Percentiles rank a stretch among this genome's conserved stretches.
Conservation (phyloP, 345 rosid species). For the Populus nigra region DNA sequence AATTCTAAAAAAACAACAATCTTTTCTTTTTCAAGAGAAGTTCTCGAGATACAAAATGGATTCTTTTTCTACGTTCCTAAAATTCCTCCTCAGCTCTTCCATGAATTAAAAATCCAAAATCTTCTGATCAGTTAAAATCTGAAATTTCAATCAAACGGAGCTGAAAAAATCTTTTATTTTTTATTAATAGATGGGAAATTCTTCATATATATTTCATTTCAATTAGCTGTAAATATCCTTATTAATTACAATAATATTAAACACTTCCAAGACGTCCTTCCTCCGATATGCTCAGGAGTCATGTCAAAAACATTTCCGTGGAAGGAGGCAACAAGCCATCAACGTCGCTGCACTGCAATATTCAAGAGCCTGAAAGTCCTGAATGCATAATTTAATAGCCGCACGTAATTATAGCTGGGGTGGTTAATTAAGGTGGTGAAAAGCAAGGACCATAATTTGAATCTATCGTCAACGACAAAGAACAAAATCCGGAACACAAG, state of each 20-base stretch:
- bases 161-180: no score
- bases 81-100: no score
- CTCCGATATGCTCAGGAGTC: not conserved
- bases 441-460: not conserved
- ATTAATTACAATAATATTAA: not conserved
- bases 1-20: no score
- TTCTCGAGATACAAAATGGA: no score
- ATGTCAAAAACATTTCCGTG: not conserved
- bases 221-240: not conserved
- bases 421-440: not conserved
- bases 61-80: no score
- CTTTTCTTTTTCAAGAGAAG: no score
- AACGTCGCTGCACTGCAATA: not conserved
- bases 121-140: no score
- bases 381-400: not conserved
- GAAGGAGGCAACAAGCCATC: not conserved
- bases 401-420: not conserved
- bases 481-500: slow-evolving; percentile 7
- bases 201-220: not conserved
- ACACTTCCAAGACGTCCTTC: not conserved
- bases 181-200: not conserved
- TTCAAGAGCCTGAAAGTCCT: not conserved
- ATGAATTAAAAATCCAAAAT: no score
- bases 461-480: slow-evolving; percentile 12
- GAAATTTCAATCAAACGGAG: no score